Evolutionary conservation across 2,329 filamentous ascomycete genomes (phyloP).

Genomic region (Fusarium albosuccineum): DNA sequence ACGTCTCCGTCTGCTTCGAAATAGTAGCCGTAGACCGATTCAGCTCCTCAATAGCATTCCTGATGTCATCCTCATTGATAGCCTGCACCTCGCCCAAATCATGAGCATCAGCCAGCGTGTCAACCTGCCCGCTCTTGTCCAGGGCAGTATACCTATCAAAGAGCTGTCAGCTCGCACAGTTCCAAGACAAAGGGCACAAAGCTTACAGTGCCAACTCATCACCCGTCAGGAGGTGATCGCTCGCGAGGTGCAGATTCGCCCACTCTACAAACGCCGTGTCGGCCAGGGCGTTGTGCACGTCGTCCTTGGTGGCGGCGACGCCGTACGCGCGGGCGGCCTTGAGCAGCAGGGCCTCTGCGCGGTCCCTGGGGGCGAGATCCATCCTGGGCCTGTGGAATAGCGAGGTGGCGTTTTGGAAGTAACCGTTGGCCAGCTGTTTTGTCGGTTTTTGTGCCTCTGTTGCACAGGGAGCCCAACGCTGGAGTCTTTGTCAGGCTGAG

Average conservation of each 20-base stretch:
- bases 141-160: slow-evolving; percentile 62
- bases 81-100: slow-evolving; percentile 63
- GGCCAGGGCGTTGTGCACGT: slow-evolving; percentile 54
- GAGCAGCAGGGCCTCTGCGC: slow-evolving; percentile 52
- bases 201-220: slow-evolving; percentile 68
- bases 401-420: slow-evolving; percentile 50
- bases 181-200: background rate
- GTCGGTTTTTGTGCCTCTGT: slow-evolving; percentile 22
- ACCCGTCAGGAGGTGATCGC: slow-evolving; percentile 65
- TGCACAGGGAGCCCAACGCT: slow-evolving; percentile 35
- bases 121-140: slow-evolving; percentile 62
- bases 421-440: slow-evolving; percentile 18
- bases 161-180: slow-evolving; percentile 30
- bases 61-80: slow-evolving; percentile 71
- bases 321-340: slow-evolving; percentile 50
- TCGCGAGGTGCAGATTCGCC: slow-evolving; percentile 61
- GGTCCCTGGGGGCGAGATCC: slow-evolving; percentile 45
- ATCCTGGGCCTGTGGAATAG: slow-evolving; percentile 50
- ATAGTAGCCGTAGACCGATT: slow-evolving; percentile 74
- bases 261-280: slow-evolving; percentile 60
- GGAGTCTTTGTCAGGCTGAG: slow-evolving; percentile 5
- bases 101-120: slow-evolving; percentile 58
- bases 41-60: slow-evolving; percentile 72
- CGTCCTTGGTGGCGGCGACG: slow-evolving; percentile 51
- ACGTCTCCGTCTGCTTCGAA: slow-evolving; percentile 70